Evolutionary conservation across 2,329 filamentous ascomycete genomes (phyloP).

Genomic region (Fusarium euwallaceae): DNA sequence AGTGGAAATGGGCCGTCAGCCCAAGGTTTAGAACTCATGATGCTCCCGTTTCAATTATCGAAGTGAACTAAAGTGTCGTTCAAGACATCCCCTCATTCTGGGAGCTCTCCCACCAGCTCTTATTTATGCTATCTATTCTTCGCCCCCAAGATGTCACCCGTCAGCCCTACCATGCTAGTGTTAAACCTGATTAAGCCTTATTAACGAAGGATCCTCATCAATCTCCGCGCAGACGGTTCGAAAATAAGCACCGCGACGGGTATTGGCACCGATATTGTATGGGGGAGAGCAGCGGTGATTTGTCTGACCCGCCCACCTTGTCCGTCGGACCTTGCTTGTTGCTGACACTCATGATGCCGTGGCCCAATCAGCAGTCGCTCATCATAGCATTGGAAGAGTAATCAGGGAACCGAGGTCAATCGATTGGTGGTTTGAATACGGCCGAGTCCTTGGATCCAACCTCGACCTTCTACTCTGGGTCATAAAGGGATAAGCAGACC

Average conservation of each 20-base stretch:
- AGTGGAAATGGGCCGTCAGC: constrained; percentile 52
- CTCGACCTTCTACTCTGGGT: background rate
- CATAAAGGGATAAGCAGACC: background rate
- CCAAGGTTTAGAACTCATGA: constrained; percentile 46
- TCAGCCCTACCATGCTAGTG: constrained; percentile 3
- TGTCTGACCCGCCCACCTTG: background rate
- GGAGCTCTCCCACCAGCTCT: background rate
- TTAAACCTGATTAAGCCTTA: background rate
- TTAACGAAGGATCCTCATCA: background rate
- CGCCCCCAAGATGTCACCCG: background rate
- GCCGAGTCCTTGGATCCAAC: background rate
- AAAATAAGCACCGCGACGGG: background rate
- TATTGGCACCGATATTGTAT: background rate
- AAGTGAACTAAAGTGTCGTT: background rate
- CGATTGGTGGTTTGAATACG: background rate
- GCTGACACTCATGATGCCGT: constrained; percentile 1
- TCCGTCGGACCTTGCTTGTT: background rate
- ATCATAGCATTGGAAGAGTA: background rate
- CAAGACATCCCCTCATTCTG: background rate
- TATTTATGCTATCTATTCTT: background rate
- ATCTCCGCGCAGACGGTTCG: background rate
- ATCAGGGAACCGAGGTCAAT: background rate
- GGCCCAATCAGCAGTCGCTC: background rate
- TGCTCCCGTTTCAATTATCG: background rate
- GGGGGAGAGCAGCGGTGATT: background rate